Conservation (phyloP, 164 flowering plant species). For the Aristolochia fimbriata region DNA sequence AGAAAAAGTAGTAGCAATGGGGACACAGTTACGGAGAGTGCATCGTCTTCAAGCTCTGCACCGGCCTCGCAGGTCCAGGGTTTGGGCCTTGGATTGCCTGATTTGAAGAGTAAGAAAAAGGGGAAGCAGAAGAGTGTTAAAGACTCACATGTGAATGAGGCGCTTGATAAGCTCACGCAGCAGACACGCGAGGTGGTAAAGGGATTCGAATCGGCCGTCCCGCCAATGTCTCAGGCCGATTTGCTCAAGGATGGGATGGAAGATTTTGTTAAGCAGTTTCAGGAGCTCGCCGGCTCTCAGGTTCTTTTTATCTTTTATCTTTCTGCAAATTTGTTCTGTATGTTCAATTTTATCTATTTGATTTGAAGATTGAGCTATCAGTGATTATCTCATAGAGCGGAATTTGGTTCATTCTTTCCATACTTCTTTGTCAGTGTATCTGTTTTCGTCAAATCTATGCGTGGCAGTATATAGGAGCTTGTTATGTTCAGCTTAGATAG, state of each 20-base stretch:
- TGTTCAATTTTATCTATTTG: too few relatives aligned
- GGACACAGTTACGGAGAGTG: constrained; percentile 11
- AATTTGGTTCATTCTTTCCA: too few relatives aligned
- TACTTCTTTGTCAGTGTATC: too few relatives aligned
- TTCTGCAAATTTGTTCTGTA: not conserved
- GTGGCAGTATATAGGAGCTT: too few relatives aligned
- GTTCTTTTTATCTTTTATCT: constrained; percentile 22
- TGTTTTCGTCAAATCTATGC: too few relatives aligned
- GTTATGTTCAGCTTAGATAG: too few relatives aligned
- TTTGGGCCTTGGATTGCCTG: constrained; percentile 80
- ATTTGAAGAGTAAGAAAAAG: constrained; percentile 64
- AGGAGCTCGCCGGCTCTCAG: constrained; percentile 87
- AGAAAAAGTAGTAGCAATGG: constrained; percentile 9
- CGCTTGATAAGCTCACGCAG: constrained; percentile 81
- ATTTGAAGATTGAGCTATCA: too few relatives aligned
- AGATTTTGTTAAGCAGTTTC: constrained; percentile 95
- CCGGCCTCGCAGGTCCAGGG: constrained; percentile 46
- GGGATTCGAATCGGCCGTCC: constrained; percentile 58
- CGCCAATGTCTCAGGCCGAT: constrained; percentile 25
- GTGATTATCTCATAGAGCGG: too few relatives aligned
- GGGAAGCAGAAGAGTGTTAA: constrained; percentile 58
- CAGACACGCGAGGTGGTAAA: constrained; percentile 81
- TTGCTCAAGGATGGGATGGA: constrained; percentile 50
- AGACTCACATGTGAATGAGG: constrained; percentile 66
- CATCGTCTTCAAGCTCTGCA: constrained; percentile 1